Base-by-base conservation (phyloP, 1,284 basidiomycete genomes). In the Veloboletus limbatus region DNA sequence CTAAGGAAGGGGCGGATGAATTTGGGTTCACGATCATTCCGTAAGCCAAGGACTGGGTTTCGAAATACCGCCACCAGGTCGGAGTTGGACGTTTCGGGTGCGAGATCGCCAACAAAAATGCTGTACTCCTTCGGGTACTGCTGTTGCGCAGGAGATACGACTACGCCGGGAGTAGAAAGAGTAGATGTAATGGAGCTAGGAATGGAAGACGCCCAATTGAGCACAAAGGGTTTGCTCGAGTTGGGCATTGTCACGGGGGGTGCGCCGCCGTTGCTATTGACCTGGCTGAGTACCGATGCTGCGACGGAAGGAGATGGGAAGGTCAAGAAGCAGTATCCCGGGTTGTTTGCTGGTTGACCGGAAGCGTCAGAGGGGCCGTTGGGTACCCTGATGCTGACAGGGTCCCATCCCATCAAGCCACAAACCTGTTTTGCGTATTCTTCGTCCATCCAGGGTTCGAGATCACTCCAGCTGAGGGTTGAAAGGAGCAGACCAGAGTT, bases 391-490 rank as follows among this genome's bases (percentile, higher is more conserved):
- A 88, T 78, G 58, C 65, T 76, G 64, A 81, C 71, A 21, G 83
- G 78, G 46, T 87, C 82, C 87, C 88, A 90, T 52, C 81, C 77
- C 85, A 89, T 87, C 60, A 90, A 72, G 45, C 65, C 69, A 66
- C 86, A 88, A 57, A 90, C 86, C 63, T 88, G 85, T 65, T 85
- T 85, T 36, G 81, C 86, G 71, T 92, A 92, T 63, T 88, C 85
- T 76, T 90, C 88, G 70, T 92, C 89, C 89, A 92, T 92, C 90
- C 89, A 92, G 57, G 85, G 81, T 67, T 92, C 90, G 47, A 92
- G 77, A 60, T 88, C 83, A 57, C 82, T 80, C 83, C 89, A 88
- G 75, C 81, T 87, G 49, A 92, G 80, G 18, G 85, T 83, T 31
- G 75, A 75, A 53, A 73, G 72, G 39, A 72, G 57, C 8, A 63